A percentile compares a stretch with the other conserved stretches of the same genome.
phyloP scores from a whole-genome alignment of 2,329 filamentous ascomycete species.

The Penicillium sp. region DNA sequence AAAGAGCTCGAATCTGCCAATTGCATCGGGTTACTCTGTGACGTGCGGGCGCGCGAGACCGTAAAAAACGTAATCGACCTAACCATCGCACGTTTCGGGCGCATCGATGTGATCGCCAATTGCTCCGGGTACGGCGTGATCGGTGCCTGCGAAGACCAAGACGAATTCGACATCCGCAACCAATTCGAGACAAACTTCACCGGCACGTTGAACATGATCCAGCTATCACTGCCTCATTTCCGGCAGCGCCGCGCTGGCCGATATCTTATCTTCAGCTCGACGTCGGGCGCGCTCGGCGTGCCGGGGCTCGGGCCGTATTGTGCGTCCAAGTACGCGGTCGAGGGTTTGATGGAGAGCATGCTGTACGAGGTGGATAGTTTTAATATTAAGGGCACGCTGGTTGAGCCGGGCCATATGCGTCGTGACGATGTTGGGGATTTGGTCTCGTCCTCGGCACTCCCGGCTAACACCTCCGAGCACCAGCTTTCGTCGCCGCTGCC shows the following conservation, averaged over 20 bases:
- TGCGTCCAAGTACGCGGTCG: slow-evolving; percentile 94
- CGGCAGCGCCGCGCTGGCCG: slow-evolving; percentile 71
- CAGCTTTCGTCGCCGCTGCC: slow-evolving; percentile 58
- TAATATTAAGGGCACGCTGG: slow-evolving; percentile 89
- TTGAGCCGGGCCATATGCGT: slow-evolving; percentile 84
- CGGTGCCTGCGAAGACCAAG: slow-evolving; percentile 92
- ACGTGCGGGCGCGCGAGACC: slow-evolving; percentile 78
- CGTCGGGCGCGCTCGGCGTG: slow-evolving; percentile 86
- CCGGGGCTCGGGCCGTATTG: slow-evolving; percentile 92
- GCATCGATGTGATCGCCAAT: slow-evolving; percentile 86
- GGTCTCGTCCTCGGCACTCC: slow-evolving; percentile 30
- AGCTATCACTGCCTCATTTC: slow-evolving; percentile 84
- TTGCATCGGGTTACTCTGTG: slow-evolving; percentile 80
- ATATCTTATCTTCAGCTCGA: slow-evolving; percentile 93
- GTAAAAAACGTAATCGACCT: slow-evolving; percentile 69
- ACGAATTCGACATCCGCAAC: slow-evolving; percentile 88
- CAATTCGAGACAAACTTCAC: slow-evolving; percentile 99
- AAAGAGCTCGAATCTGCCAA: slow-evolving; percentile 62
- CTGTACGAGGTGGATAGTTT: slow-evolving; percentile 90
- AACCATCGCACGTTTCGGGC: slow-evolving; percentile 72
- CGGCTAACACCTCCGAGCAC: slow-evolving; percentile 26
- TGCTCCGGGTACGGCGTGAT: slow-evolving; percentile 96
- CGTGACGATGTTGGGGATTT: slow-evolving; percentile 64
- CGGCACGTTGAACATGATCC: slow-evolving; percentile 90
- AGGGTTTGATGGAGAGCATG: slow-evolving; percentile 94